These are phyloP conservation scores for Scheffersomyces insectosa DNA, from an alignment of 1,139 yeast species.

Conservation along the genomic window DNA sequence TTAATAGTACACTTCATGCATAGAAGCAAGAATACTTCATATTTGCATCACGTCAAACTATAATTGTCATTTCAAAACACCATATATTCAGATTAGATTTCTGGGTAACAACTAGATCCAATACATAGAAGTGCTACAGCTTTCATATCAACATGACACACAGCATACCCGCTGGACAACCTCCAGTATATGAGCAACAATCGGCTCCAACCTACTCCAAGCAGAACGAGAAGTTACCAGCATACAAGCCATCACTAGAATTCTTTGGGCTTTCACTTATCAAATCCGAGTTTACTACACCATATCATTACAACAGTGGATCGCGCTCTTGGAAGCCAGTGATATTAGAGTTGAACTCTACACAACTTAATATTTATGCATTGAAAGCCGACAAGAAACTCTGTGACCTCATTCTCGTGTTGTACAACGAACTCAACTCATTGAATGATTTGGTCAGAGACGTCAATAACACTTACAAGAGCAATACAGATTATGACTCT, in stretches of 20 bases:
- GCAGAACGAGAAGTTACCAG: slow-evolving; percentile 30
- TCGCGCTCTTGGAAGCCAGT: slow-evolving; percentile 48
- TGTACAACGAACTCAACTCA: slow-evolving; percentile 32
- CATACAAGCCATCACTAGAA: slow-evolving; percentile 33
- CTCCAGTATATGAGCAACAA: too few relatives aligned
- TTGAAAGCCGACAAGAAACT: slow-evolving; percentile 26
- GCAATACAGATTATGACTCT: not conserved
- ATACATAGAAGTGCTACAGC: too few relatives aligned
- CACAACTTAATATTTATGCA: slow-evolving; percentile 50
- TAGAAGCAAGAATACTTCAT: too few relatives aligned
- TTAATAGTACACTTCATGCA: too few relatives aligned
- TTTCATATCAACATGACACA: too few relatives aligned
- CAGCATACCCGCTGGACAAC: too few relatives aligned
- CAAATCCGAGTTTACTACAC: slow-evolving; percentile 41
- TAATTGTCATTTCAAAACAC: too few relatives aligned
- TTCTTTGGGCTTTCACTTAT: slow-evolving; percentile 35
- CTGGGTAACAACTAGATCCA: too few relatives aligned
- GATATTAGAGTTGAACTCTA: slow-evolving; percentile 55
- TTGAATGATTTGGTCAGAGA: slow-evolving; percentile 19
- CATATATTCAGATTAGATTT: too few relatives aligned
- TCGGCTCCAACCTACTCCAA: slow-evolving; percentile 20
- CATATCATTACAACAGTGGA: slow-evolving; percentile 32
- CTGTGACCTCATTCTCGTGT: slow-evolving; percentile 27
- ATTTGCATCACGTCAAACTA: too few relatives aligned
- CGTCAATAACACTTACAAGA: slow-evolving; percentile 14